Conservation (phyloP, 768 basidiomycete species). For the Cystofilobasidium macerans region DNA sequence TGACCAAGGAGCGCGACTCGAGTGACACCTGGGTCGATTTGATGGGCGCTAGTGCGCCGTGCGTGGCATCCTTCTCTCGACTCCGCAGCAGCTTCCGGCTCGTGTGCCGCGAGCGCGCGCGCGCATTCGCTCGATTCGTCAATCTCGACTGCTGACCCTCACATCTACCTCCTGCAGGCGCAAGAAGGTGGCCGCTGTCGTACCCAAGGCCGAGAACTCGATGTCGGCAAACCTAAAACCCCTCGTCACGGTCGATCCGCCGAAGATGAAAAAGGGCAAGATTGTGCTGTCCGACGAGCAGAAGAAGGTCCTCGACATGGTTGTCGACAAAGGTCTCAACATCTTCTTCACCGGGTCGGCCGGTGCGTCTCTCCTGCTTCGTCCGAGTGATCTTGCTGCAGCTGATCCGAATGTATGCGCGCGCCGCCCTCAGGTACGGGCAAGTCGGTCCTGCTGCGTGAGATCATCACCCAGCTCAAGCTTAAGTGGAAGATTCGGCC, state of each 20-base stretch:
- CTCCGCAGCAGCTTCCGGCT: background rate
- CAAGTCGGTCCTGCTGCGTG: slow-evolving; percentile 36
- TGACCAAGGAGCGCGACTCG: background rate
- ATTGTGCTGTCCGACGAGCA: slow-evolving; percentile 49
- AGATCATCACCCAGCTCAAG: slow-evolving; percentile 30
- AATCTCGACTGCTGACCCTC: background rate
- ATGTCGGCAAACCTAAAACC: background rate
- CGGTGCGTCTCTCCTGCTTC: slow-evolving; percentile 22
- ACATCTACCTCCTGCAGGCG: background rate
- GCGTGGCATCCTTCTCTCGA: background rate
- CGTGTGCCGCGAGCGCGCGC: background rate
- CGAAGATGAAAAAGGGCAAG: slow-evolving; percentile 15
- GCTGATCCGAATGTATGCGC: background rate
- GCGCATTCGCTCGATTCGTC: background rate
- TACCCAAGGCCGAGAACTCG: background rate
- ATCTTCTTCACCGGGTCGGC: slow-evolving; percentile 36
- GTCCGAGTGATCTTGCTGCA: too few relatives aligned
- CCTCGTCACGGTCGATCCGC: background rate
- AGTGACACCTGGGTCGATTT: background rate
- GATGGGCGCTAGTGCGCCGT: background rate
- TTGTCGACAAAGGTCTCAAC: slow-evolving; percentile 40
- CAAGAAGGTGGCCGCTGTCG: background rate
- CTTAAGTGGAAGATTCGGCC: slow-evolving; percentile 10
- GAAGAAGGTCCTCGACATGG: slow-evolving; percentile 65
- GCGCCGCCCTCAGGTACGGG: slow-evolving; percentile 29